Conservation (phyloP, 2,329 filamentous ascomycete genomes). For the Aspergillus felis region DNA sequence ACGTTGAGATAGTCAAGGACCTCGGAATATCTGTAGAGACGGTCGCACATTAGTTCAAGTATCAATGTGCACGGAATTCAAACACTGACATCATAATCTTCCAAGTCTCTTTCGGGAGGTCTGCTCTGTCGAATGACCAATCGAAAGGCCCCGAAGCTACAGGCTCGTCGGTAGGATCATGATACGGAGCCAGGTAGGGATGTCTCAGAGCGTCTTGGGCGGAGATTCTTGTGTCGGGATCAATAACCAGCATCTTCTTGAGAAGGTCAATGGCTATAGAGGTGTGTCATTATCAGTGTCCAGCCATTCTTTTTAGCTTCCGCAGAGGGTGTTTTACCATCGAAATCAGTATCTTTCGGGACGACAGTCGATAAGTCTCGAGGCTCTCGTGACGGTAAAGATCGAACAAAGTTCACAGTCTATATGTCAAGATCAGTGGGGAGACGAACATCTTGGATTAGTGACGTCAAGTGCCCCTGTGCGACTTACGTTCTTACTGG, state of each 20-base stretch:
- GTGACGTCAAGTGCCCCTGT: neutral
- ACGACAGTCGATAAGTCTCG: conserved; percentile 84
- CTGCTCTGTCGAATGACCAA: conserved; percentile 98
- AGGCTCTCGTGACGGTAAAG: conserved; percentile 85
- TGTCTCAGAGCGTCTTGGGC: conserved; percentile 81
- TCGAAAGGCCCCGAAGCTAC: conserved; percentile 96
- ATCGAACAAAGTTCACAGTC: conserved; percentile 95
- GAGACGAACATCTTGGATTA: neutral
- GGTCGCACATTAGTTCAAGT: neutral
- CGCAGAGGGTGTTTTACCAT: conserved; percentile 54
- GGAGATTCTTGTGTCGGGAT: conserved; percentile 91
- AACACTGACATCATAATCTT: conserved; percentile 96
- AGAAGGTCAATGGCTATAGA: conserved; percentile 78
- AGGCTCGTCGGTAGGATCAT: conserved; percentile 95
- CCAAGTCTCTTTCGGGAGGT: conserved; percentile 97
- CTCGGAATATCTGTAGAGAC: conserved; percentile 76
- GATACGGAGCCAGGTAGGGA: conserved; percentile 91
- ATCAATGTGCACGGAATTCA: too few relatives aligned
- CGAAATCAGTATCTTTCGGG: conserved; percentile 76
- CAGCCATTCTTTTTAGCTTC: neutral
- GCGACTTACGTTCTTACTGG: conserved; percentile 81
- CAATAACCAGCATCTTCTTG: conserved; percentile 94
- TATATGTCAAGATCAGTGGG: conserved; percentile 33
- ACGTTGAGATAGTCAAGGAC: conserved; percentile 98
- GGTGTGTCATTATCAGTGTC: conserved; percentile 4